Evolutionary conservation across 2,329 filamentous ascomycete genomes (phyloP).

Genomic region (Cladorrhinum sp.): DNA sequence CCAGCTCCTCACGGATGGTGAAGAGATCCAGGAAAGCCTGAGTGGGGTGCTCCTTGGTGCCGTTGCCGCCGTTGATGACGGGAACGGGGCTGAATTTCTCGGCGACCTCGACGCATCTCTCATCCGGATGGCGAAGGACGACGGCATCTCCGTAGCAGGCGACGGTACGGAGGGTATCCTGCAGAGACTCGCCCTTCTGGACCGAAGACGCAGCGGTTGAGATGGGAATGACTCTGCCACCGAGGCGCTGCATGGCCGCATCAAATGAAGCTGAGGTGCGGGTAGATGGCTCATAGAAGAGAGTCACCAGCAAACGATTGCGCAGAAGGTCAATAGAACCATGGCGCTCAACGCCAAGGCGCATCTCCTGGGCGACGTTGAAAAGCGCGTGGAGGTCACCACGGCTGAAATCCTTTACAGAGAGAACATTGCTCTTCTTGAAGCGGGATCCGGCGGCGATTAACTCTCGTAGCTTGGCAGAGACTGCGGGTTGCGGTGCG

Average conservation of each 20-base stretch:
- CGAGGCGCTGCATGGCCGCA: constrained; percentile 96
- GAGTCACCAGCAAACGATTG: constrained; percentile 80
- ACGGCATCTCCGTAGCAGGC: constrained; percentile 93
- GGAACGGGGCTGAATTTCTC: constrained; percentile 86
- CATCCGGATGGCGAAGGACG: constrained; percentile 89
- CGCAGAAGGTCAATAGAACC: constrained; percentile 85
- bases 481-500: constrained; percentile 46
- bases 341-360: constrained; percentile 86
- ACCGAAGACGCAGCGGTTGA: constrained; percentile 82
- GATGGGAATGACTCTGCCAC: constrained; percentile 79
- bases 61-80: constrained; percentile 96
- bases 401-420: constrained; percentile 85
- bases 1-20: constrained; percentile 95
- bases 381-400: constrained; percentile 90
- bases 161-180: constrained; percentile 90
- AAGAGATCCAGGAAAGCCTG: constrained; percentile 97
- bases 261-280: constrained; percentile 95
- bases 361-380: constrained; percentile 97
- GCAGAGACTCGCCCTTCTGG: constrained; percentile 89
- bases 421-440: constrained; percentile 85
- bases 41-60: constrained; percentile 92
- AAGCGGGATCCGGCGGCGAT: constrained; percentile 75
- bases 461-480: constrained; percentile 64
- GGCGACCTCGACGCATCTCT: constrained; percentile 75
- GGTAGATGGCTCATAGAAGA: constrained; percentile 98